These are phyloP conservation scores for Colletotrichum caudatum DNA, from an alignment of 2,329 filamentous ascomycete species.

Conservation along the genomic window DNA sequence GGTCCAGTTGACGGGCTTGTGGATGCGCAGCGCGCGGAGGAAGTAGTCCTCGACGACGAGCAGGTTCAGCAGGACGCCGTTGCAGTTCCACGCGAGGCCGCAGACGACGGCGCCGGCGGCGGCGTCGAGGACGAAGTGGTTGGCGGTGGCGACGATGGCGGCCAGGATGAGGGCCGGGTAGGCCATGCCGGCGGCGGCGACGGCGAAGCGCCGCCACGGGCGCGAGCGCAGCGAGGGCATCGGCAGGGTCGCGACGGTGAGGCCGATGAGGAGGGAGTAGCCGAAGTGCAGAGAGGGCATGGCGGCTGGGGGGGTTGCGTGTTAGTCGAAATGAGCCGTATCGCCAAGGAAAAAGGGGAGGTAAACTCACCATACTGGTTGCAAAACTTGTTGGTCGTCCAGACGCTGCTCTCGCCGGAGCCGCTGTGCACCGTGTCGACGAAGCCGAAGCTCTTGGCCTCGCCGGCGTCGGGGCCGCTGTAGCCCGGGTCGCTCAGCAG, in stretches of 20 bases:
- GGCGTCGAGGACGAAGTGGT: slow-evolving; percentile 79
- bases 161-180: slow-evolving; percentile 75
- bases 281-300: slow-evolving; percentile 84
- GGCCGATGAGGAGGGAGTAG: slow-evolving; percentile 78
- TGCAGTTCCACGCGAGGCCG: slow-evolving; percentile 70
- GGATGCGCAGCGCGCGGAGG: slow-evolving; percentile 70
- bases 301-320: slow-evolving; percentile 61
- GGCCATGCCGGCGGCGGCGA: slow-evolving; percentile 64
- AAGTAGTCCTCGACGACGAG: slow-evolving; percentile 77
- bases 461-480: slow-evolving; percentile 64
- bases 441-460: slow-evolving; percentile 69
- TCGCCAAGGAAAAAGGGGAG: background rate
- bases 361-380: slow-evolving; percentile 74
- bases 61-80: slow-evolving; percentile 70
- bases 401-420: slow-evolving; percentile 63
- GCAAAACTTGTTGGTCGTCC: slow-evolving; percentile 75
- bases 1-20: slow-evolving; percentile 68
- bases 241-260: slow-evolving; percentile 76
- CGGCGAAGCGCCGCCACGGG: slow-evolving; percentile 61
- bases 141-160: slow-evolving; percentile 78
- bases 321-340: slow-evolving; percentile 22
- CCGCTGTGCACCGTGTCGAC: slow-evolving; percentile 61
- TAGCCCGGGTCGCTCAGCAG: slow-evolving; percentile 67
- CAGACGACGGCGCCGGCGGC: slow-evolving; percentile 76
- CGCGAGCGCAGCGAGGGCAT: slow-evolving; percentile 65